phyloP scores from a whole-genome alignment of 345 rosid species.

The Lepidium aucheri region DNA sequence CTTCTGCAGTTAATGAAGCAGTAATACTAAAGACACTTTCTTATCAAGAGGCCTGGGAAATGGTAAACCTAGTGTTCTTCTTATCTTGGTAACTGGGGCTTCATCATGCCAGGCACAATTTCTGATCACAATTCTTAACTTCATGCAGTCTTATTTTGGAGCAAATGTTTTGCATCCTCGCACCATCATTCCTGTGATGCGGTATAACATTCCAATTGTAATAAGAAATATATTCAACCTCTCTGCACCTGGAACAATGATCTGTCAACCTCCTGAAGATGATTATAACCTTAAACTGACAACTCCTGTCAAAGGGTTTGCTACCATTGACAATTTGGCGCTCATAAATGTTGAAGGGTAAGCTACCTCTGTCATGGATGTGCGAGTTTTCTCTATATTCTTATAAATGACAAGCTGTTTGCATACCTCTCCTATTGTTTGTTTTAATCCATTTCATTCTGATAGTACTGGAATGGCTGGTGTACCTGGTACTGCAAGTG shows the following conservation, averaged over 20 bases:
- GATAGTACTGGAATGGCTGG: constrained; percentile 99
- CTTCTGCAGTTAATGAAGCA: constrained; percentile 86
- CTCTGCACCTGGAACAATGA: constrained; percentile 83
- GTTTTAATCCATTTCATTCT: not conserved
- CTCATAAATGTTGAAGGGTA: constrained; percentile 99
- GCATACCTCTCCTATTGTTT: not conserved
- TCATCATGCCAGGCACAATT: not conserved
- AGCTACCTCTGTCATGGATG: constrained; percentile 3
- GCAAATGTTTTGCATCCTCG: constrained; percentile 99
- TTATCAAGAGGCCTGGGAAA: constrained; percentile 99
- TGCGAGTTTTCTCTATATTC: not conserved
- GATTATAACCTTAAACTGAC: constrained; percentile 41
- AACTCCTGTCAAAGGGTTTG: constrained; percentile 87
- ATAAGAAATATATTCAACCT: constrained; percentile 90
- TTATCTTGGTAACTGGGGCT: constrained; percentile 5
- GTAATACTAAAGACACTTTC: constrained; percentile 76
- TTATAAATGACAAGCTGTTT: not conserved
- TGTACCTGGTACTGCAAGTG: constrained; percentile 96
- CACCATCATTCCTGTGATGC: constrained; percentile 95
- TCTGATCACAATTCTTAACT: constrained; percentile 22
- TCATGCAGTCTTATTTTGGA: constrained; percentile 94
- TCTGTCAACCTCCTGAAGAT: constrained; percentile 53
- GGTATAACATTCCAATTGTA: constrained; percentile 81
- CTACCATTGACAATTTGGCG: constrained; percentile 93
- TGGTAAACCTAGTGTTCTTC: constrained; percentile 49